Evolutionary conservation across 352 stramenopile species (phyloP), one percentile per base, ranked within the genome.

Genomic region (Halophytophthora polymorphica): DNA sequence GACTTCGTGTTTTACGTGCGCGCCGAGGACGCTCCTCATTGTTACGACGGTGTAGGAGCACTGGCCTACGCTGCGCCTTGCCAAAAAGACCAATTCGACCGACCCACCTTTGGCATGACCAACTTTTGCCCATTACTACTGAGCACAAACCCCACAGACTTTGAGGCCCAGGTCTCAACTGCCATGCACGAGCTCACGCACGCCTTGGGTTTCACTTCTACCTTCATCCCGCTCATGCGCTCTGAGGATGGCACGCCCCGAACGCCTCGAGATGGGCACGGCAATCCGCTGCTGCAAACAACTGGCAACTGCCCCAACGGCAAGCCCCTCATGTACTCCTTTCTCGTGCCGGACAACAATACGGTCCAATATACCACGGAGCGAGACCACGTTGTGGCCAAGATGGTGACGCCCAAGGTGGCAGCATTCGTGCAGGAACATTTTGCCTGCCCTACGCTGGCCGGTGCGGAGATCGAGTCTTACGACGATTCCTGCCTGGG

Each of bases 81-180:
- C 47, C 83, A 91, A 43, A 83, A 87, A 40, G 81, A 94, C 43
- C 79, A 92, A 48, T 88, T 69, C 48, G 83, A 94, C 49, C 77
- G 81, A 1, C 83, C 81, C 14, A 91, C 76, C 8, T 89, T 92
- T 29, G 83, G 83, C 6, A 89, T 89, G 79, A 65, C 74, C 8
- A 91, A 94, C 54, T 90, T 92, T 36, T 94, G 81, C 46, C 81
- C 83, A 10, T 43, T 36, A 0, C 56, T 78, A 33, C 73, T 92
- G 47, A 71, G 76, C 23, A 64, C 58, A 4, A 56, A 63, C 6
- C 60, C 67, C n/a, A 49, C 52, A 34, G 54, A 68, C 55, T 90
- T 86, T 49, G 62, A 88, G 23, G 57, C 51, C 14, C 73, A 88
- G 36, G 61, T 90, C 11, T 60, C 66, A 0, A 89, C 76, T 7